Evolutionary conservation across 1,284 basidiomycete genomes (phyloP), one percentile per base, ranked within the genome.

Genomic region (Naganishia sp.): DNA sequence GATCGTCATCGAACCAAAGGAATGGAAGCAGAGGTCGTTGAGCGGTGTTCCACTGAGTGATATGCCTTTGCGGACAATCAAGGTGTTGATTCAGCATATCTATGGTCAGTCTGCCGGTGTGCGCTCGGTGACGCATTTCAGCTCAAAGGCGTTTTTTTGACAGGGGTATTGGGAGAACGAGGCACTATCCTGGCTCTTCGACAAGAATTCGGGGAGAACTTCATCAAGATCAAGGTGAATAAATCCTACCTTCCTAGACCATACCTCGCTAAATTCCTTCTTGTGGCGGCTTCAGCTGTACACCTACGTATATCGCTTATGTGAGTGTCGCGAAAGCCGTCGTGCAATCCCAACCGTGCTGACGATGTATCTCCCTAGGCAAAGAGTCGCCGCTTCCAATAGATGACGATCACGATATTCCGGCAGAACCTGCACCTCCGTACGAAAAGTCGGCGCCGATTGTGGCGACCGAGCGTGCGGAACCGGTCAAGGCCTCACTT

Each of bases 1-100:
- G 57, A 90, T 94, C 75, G 90, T 89, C 2, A 89, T 99, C 35
- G 90, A 92, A 45, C 96, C 96, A 0, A 92, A 92, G 66, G 94
- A 98, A 79, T 99, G 94, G 93, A 87, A 94, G 58, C 87, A 89
- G 21, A 84, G 96, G 67, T 90, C 92, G 2, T 88, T 88, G 4
- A 92, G 92, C 74, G 90, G 90, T 69, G 86, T 98, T 0, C 93
- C 95, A 2, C 89, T 96, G 72, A 94, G 92, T 47, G 96, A 99
- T 75, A 90, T 99, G 90, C 96, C 96, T 2, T 80, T 99, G 71
- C 85, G 95, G 66, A 99, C 96, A 1, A 90, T 98, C 79, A 99
- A 99, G 82, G 94, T 95, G 32, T 92, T 98, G 71, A 90, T 97
- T 45, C 94, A 98, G 79, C 92, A 95, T 76, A 86, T 96, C 66